These are phyloP conservation scores for Polyrhizophydium stewartii DNA, from an alignment of 371 early-diverging fungal species.

Conservation along the genomic window DNA sequence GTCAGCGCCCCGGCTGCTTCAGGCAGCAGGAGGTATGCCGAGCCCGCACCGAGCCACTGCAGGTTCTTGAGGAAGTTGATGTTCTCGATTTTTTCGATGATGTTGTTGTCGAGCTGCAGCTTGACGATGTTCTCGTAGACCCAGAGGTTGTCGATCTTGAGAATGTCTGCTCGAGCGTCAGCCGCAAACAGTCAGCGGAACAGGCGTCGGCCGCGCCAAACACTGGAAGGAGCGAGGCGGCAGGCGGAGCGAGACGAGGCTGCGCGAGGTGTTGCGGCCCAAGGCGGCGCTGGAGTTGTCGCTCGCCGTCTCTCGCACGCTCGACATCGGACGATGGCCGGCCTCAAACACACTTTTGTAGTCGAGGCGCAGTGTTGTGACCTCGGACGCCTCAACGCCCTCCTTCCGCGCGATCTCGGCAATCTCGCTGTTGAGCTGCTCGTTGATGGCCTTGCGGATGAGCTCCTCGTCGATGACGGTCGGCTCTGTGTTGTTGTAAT, in stretches of 20 bases:
- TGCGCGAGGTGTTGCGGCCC: no score
- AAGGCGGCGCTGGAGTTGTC: no score
- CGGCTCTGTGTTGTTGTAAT: conserved; percentile 44
- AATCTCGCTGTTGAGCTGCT: conserved; percentile 42
- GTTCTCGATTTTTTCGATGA: conserved; percentile 54
- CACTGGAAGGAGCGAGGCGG: not conserved
- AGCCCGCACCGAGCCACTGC: conserved; percentile 44
- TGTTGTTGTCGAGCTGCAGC: conserved; percentile 58
- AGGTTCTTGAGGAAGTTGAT: conserved; percentile 43
- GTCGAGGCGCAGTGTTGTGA: conserved; percentile 40
- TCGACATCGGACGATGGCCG: no score
- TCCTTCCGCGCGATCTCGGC: conserved; percentile 46
- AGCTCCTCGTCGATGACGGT: conserved; percentile 53
- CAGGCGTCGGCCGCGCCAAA: no score
- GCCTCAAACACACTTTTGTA: conserved; percentile 47
- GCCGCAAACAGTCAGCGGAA: no score
- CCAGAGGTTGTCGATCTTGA: conserved; percentile 57
- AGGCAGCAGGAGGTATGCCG: not conserved
- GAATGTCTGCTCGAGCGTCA: conserved; percentile 48
- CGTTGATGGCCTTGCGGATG: conserved; percentile 39
- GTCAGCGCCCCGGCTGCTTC: not conserved
- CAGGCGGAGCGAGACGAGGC: not conserved
- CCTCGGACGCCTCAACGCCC: conserved; percentile 43
- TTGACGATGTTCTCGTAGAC: conserved; percentile 44
- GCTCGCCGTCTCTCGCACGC: no score